Base-by-base conservation (phyloP, 1,139 yeast species). In the Hanseniaspora uvarum region DNA sequence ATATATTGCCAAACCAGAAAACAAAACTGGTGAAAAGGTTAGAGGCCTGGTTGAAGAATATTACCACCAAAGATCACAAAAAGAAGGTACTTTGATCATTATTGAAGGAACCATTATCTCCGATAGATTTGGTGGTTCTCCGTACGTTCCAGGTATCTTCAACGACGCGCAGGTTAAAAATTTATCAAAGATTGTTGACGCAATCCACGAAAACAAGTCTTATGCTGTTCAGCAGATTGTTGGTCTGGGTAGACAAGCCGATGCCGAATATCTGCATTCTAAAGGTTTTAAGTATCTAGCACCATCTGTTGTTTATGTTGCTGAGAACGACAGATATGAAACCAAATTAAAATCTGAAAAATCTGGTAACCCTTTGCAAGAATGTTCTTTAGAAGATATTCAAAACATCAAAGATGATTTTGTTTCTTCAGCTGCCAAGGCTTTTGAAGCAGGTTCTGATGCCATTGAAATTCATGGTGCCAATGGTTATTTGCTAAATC, bases 391-490 rank as follows among this genome's bases (percentile, higher is more conserved):
- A 55, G 65, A 60, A 16, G 75, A 72, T 55, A 69, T 72, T 58
- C 59, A 70, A 52, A 63, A 67, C 48, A 63, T 66, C 54, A 61
- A 70, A 38, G 55, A 65, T 46, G 65, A 65, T 5, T 72, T 65
- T 58, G 70, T 66, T 38, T 54, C 60, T 4, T 70, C 72, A 24
- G 73, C 74, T 41, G 63, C 66, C 57, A 69, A 63, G 52, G 59
- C 66, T n/a, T 59, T 68, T 45, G 64, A 60, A 16, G 83, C 83
- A 2, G 87, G 87, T 12, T 79, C 80, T 57, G 89, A 83, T 63
- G 80, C 79, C 59, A 74, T 83, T 40, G 86, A 83, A 66, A 63
- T 83, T 55, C 88, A 83, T 62, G 71, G 70, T 46, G 89, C 87
- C 18, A 80, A 83, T 66, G 87, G 88, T 12, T 83, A 79, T 65